Evolutionary conservation across 1,284 basidiomycete species (phyloP).

Genomic region (Meira nashicola): DNA sequence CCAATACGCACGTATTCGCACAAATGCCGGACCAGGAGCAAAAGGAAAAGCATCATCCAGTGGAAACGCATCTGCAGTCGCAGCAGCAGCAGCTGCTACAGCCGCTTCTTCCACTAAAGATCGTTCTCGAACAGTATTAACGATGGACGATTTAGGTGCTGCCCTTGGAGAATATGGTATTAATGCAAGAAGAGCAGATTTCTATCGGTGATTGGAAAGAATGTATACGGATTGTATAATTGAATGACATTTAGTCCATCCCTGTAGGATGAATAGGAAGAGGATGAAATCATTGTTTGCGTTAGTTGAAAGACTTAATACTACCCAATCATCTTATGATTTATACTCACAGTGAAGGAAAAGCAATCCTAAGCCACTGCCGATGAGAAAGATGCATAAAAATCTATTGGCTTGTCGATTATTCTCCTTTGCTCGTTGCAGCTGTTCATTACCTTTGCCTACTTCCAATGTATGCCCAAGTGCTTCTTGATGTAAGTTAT

Average conservation of each 20-base stretch:
- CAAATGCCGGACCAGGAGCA: slow-evolving; percentile 54
- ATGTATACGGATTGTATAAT: neutral
- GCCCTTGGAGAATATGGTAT: slow-evolving; percentile 86
- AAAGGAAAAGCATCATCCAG: slow-evolving; percentile 10
- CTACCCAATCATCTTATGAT: neutral
- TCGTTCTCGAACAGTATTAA: slow-evolving; percentile 89
- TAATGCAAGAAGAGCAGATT: slow-evolving; percentile 46
- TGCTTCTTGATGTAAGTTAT: slow-evolving; percentile 81
- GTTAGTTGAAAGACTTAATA: neutral
- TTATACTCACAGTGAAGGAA: slow-evolving; percentile 67
- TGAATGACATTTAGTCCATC: slow-evolving; percentile 1
- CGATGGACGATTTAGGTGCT: slow-evolving; percentile 91
- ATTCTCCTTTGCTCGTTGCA: slow-evolving; percentile 73
- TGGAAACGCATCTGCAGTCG: neutral
- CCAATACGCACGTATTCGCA: slow-evolving; percentile 92
- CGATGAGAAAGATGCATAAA: slow-evolving; percentile 77
- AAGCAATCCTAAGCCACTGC: slow-evolving; percentile 75
- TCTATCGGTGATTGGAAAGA: slow-evolving; percentile 35
- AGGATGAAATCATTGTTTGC: neutral
- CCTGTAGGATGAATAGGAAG: neutral
- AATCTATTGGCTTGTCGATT: slow-evolving; percentile 76
- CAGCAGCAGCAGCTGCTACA: slow-evolving; percentile 15
- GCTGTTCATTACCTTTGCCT: slow-evolving; percentile 77
- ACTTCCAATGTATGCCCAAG: slow-evolving; percentile 75
- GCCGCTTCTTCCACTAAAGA: slow-evolving; percentile 55